phyloP scores from a whole-genome alignment of 1,284 basidiomycete species.

The Inonotus obliquus region DNA sequence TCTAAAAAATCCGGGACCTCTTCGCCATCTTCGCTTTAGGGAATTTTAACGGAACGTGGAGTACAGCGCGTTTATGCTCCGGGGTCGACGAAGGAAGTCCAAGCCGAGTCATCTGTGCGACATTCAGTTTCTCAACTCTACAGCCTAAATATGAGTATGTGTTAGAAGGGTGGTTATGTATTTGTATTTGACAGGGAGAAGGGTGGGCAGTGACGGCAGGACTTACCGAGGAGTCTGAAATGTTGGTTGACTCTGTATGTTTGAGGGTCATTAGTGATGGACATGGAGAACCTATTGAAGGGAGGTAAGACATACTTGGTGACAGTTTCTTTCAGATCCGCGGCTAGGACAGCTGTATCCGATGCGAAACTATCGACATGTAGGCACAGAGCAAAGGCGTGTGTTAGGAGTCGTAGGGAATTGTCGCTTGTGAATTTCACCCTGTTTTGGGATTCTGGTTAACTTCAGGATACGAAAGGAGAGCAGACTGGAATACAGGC shows the following conservation, averaged over 20 bases:
- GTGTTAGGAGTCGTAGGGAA: conserved; percentile 67
- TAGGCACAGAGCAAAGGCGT: conserved; percentile 78
- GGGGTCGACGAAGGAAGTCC: conserved; percentile 59
- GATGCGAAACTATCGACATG: conserved; percentile 72
- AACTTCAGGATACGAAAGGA: too few relatives aligned
- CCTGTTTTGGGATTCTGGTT: conserved; percentile 31
- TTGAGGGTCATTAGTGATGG: not conserved
- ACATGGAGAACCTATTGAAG: not conserved
- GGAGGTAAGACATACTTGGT: conserved; percentile 46
- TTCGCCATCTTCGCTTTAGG: conserved; percentile 55
- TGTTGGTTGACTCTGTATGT: conserved; percentile 45
- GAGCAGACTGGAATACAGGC: too few relatives aligned
- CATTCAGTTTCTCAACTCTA: conserved; percentile 53
- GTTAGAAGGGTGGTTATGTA: not conserved
- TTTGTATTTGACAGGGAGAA: too few relatives aligned
- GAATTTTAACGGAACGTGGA: conserved; percentile 74
- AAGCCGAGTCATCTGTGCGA: conserved; percentile 60
- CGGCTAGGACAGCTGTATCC: conserved; percentile 62
- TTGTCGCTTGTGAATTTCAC: conserved; percentile 65
- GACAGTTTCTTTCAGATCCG: conserved; percentile 63
- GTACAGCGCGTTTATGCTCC: conserved; percentile 60
- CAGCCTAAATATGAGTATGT: conserved; percentile 49
- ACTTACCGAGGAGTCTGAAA: conserved; percentile 35
- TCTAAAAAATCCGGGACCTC: not conserved
- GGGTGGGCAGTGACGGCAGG: too few relatives aligned